Evolutionary conservation across 495 filamentous ascomycete species (phyloP), one percentile per base, ranked within the genome.

Genomic region (Hypoxylon intermedium): DNA sequence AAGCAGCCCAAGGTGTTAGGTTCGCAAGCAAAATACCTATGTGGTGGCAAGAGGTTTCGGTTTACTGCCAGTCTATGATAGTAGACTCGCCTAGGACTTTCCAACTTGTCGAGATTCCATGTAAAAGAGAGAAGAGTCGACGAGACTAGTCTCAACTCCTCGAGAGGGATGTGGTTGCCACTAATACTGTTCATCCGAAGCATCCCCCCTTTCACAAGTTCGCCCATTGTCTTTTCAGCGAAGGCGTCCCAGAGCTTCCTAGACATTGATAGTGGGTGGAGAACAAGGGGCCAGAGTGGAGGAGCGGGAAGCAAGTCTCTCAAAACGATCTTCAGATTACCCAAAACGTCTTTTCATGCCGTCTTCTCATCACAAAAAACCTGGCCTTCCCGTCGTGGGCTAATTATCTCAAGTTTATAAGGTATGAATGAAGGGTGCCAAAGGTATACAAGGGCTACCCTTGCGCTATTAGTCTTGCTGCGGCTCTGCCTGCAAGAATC

Each of bases 251-350:
- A 19, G 50, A 43, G 15, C 40, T 30, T 42, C 16, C 55, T 33
- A 38, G 16, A 45, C 52, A 58, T 66, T 42, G 30, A 58, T 58
- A 51, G 59, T 43, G 57, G 60, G 65, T 66, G 68, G 68, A 60
- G 66, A 67, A 44, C 60, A 68, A 63, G 53, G 62, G 49, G 45
- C 41, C 47, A 43, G 59, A 64, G 68, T 68, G 68, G 68, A 68
- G 60, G 68, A 53, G 36, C 65, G 60, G 65, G 68, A 68, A 68
- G 67, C 67, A 70, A 47, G 59, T 62, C 57, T 65, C 60, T 63
- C 60, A 61, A 63, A 65, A 68, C 30, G 53, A 56, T 48, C 21
- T 33, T 38, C 15, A 45, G 24, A 56, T 55, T 38, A 30, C 62
- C 62, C 40, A 59, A 66, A 66, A 49, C 44, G 65, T 61, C 45